Evolutionary conservation across 306 rosid species (phyloP).

Genomic region (Astragalus membranaceus): DNA sequence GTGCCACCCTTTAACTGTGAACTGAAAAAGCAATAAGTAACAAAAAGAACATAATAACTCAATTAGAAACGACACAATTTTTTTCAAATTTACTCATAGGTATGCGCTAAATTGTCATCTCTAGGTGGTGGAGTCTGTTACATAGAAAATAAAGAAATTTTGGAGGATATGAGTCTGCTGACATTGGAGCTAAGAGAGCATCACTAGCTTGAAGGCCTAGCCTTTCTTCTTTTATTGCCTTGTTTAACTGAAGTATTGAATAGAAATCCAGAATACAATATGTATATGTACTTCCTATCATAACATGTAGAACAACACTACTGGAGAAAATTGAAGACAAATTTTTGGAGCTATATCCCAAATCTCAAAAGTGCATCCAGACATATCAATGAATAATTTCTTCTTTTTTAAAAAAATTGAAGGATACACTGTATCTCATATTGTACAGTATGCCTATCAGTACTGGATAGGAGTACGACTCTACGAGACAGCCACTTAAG

Average conservation of each 20-base stretch:
- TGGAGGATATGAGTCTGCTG: not conserved
- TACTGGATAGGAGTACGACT: not conserved
- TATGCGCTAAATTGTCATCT: too few species aligned
- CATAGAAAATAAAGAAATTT: too few species aligned
- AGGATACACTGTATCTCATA: not conserved
- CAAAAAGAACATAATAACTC: too few species aligned
- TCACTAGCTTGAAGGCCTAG: too few species aligned
- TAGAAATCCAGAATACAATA: too few species aligned
- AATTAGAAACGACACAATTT: too few species aligned
- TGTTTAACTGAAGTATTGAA: too few species aligned
- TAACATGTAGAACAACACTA: not conserved
- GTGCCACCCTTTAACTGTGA: too few species aligned
- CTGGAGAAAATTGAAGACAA: not conserved
- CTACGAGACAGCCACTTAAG: not conserved
- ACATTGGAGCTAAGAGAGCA: not conserved
- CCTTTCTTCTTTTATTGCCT: too few species aligned
- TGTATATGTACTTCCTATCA: not conserved
- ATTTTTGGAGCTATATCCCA: not conserved
- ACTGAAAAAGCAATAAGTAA: too few species aligned
- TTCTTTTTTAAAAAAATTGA: not conserved
- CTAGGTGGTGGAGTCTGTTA: not conserved
- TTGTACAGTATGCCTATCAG: not conserved
- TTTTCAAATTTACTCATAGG: too few species aligned
- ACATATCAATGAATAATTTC: not conserved
- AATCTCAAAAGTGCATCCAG: too few species aligned